Evolutionary conservation across 768 basidiomycete species (phyloP), one percentile per base, ranked within the genome.

Genomic region (Pleurotus citrinopileatus): DNA sequence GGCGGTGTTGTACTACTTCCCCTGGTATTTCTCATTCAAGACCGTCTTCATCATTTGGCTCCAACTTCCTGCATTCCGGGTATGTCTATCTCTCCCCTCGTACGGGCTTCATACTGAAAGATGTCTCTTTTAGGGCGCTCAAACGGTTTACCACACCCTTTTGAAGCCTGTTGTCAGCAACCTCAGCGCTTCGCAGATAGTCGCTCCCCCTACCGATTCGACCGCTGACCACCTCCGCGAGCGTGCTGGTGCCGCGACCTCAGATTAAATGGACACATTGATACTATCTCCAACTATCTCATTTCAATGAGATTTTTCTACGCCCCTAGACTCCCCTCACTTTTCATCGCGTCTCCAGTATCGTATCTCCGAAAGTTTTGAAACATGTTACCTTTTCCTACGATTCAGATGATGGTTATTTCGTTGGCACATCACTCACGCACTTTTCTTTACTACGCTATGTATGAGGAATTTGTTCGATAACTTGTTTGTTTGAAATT

Each of bases 21-120:
- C 94, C 40, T 94, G 93, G 89, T 98, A 96, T 70, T 97, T 87
- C 67, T 86, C 89, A 42, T 81, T 93, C 81, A 98, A 97, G 87
- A 91, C 88, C 47, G 55, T 85, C 55, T 92, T 94, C 78, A 86
- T 94, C 68, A 70, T 96, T 63, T 98, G 91, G 91, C 84, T 96
- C 65, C 91, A 94, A 76, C 84, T 93, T 54, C 87, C 90, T 37
- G 83, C 79, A 34, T 84, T 89, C 77, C 87, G 86, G 67, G 91
- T 92, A 73, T 68, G 90, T 84, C n/a, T n/a, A n/a, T n/a, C n/a
- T 12, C 12, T 22, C 47, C 17, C 26, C n/a, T 46, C 25, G 45
- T 19, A 15, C 4, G 53, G 34, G 7, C 36, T 22, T 38, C 19
- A 53, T 26, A n/a, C n/a, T 42, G 27, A 52, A 47, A 52, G 50